Base-by-base conservation (phyloP, 805 yeast genomes). In the Kluyveromyces dobzhanskii region DNA sequence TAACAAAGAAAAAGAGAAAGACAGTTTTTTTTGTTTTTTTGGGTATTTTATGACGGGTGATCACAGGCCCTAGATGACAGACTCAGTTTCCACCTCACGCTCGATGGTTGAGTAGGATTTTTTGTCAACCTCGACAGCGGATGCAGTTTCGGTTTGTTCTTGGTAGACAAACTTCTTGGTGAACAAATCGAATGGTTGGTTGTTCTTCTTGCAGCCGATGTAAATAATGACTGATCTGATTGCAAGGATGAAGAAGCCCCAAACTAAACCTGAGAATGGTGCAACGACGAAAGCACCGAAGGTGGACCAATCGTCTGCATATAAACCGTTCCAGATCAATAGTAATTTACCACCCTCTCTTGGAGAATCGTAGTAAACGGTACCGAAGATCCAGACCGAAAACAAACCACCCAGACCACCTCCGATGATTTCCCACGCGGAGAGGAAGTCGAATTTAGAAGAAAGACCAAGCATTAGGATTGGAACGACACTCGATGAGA, bases 241-340 rank as follows among this genome's bases (percentile, higher is more conserved):
- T 3, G 52, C 78, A 19, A 82, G 70, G 32, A 70, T 67, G 21
- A 67, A 50, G 11, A 74, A 59, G 2, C 84, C 78, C 44, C 79
- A 65, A 4, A 80, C 44, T 2, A 87, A 46, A 9, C 90, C 86
- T 19, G 90, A 94, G 30, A 79, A 69, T 4, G 96, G 96, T 1
- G 96, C 92, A 45, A 80, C 83, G 5, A 84, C 90, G 61, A 88
- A 88, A 2, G 96, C 95, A 17, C 95, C 97, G 64, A 88, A 88
- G 0, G 94, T 79, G 51, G 94, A 85, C 96, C 96, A 88, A 56
- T 88, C 96, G 36, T 71, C 73, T 44, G 71, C 66, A 53, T 88
- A 88, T 19, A 88, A 64, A 32, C 97, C 96, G 51, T 82, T 78
- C 76, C 80, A 75, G 38, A 88, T 69, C 42, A 88, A 65, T 38